These are phyloP conservation scores for Pezizomycotina sp. DNA, from an alignment of 2,329 filamentous ascomycete genomes.

Conservation along the genomic window DNA sequence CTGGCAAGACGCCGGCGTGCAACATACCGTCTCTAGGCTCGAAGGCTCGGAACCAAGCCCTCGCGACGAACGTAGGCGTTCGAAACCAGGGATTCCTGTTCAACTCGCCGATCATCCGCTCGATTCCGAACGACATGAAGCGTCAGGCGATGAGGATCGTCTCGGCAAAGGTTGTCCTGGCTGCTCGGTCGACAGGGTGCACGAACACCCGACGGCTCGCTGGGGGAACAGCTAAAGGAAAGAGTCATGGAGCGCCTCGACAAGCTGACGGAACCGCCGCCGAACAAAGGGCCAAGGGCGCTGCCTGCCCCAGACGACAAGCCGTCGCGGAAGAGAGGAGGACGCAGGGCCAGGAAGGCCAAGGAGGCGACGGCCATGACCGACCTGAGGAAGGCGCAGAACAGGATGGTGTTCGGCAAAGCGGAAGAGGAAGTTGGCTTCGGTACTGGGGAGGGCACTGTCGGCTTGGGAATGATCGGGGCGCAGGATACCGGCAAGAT, in stretches of 20 bases:
- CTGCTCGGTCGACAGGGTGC: constrained; percentile 79
- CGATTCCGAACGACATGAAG: constrained; percentile 71
- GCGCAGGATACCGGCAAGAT: constrained; percentile 76
- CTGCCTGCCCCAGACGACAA: constrained; percentile 91
- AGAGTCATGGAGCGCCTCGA: constrained; percentile 74
- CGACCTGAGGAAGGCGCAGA: constrained; percentile 86
- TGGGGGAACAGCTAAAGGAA: constrained; percentile 64
- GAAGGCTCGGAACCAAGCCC: constrained; percentile 66
- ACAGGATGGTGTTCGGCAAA: constrained; percentile 87
- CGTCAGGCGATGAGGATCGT: constrained; percentile 91
- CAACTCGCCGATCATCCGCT: constrained; percentile 73
- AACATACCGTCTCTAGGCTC: constrained; percentile 83
- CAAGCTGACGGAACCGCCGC: constrained; percentile 79
- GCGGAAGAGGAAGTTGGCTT: constrained; percentile 90
- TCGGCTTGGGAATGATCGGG: constrained; percentile 90
- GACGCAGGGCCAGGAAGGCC: constrained; percentile 73
- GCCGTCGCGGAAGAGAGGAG: constrained; percentile 79
- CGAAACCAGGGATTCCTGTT: constrained; percentile 88
- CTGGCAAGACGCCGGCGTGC: constrained; percentile 79
- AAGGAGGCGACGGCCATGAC: constrained; percentile 97
- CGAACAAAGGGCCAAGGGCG: constrained; percentile 73
- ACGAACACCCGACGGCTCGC: constrained; percentile 64
- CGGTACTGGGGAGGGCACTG: constrained; percentile 66
- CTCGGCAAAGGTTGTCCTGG: constrained; percentile 82
- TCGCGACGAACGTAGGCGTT: constrained; percentile 83